Base-by-base conservation (phyloP, 768 basidiomycete genomes). In the Pisolithus tinctorius region DNA sequence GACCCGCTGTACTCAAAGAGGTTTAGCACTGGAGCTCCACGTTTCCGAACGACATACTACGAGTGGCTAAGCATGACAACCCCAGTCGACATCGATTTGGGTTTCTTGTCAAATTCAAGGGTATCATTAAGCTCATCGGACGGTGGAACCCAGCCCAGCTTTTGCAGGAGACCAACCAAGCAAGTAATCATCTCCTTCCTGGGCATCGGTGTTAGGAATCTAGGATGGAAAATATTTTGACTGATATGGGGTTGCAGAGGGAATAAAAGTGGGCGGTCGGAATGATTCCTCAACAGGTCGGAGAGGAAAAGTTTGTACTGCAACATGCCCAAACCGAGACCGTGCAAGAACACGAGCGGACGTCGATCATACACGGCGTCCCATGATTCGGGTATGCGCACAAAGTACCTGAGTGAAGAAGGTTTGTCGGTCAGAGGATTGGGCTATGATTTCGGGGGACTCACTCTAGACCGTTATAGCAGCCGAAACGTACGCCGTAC, bases 61-160 rank as follows among this genome's bases (percentile, higher is more conserved):
- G 91, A 94, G 69, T 96, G 94, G 64, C 88, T 92, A 50, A 95
- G 57, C 58, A 95, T 66, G 0, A 83, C 85, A 14, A 94, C 74
- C 1, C 92, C 92, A 39, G 11, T 69, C 74, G 4, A 53, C 48
- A 40, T 4, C 34, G 34, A 34, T 13, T 34, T 29, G 43, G 43
- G 4, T 34, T 47, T 13, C 46, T 45, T 26, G 51, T 47, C 30
- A 26, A 57, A 51, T 31, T 49, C 53, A 38, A n/a, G n/a, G 45
- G 38, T 9, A 39, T 55, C 40, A 48, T 51, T 43, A n/a, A 20
- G 26, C 43, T 45, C 50, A 3, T 60, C 53, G 16, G 65, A 58
- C 25, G 67, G 55, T 14, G 69, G 58, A 1, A 76, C 82, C 83
- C 88, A 93, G 20, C 83, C 84, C 49, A 91, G 74, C 50, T 78